These are phyloP conservation scores for Aspergillus felis DNA, from an alignment of 2,329 filamentous ascomycete species.

Conservation along the genomic window DNA sequence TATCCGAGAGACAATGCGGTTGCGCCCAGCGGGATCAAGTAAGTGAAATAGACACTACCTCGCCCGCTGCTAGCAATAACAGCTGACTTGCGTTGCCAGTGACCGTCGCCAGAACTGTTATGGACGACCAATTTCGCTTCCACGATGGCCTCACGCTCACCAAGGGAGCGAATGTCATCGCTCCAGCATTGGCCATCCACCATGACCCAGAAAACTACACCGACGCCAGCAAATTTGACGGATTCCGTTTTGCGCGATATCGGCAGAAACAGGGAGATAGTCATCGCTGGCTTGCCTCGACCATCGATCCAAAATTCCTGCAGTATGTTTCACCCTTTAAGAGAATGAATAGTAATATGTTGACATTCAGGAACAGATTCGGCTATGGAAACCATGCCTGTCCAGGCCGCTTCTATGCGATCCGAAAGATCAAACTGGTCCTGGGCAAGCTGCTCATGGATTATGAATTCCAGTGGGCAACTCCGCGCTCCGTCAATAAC, in stretches of 20 bases:
- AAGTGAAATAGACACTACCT: background rate
- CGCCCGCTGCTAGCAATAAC: background rate
- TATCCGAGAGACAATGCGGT: background rate
- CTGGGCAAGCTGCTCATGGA: background rate
- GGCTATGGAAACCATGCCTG: constrained; percentile 1
- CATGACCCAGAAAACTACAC: background rate
- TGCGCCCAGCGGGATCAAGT: background rate
- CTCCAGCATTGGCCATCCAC: background rate
- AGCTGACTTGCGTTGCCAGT: background rate
- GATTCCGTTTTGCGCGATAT: background rate
- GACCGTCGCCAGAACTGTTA: background rate
- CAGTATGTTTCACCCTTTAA: background rate
- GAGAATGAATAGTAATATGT: background rate
- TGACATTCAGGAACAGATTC: background rate
- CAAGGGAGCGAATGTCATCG: background rate
- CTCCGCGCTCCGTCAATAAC: background rate
- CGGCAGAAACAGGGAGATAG: background rate
- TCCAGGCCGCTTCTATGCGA: background rate
- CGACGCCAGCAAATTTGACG: background rate
- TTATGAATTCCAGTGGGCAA: constrained; percentile 1
- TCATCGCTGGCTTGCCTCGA: background rate
- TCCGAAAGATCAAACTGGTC: background rate
- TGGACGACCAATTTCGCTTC: background rate
- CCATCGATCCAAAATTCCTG: background rate
- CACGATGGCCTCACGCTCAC: background rate